Base-by-base conservation (phyloP, 805 yeast genomes). In the Metschnikowia bowlesiae region DNA sequence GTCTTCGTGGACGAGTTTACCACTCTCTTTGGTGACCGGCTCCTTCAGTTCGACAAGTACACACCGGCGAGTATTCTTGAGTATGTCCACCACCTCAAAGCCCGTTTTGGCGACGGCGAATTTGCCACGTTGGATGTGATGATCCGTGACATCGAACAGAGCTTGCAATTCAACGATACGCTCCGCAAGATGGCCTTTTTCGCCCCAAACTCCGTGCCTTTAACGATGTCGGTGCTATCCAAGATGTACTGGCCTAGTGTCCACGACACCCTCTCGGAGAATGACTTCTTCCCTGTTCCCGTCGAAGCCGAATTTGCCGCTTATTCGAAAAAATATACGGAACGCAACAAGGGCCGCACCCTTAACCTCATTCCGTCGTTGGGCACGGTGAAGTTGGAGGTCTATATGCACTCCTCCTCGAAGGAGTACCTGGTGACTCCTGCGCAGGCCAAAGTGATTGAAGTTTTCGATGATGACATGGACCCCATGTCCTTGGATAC, bases 191-290 rank as follows among this genome's bases (percentile, higher is more conserved):
- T 11, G 18, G 30, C 18, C 30, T 16, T 41, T 26, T 26, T 22
- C 6, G 14, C 39, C 5, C 9, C 29, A 4, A 13, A 14, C 6
- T n/a, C 40, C 9, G 46, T 44, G 39, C 39, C 40, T 14, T 35
- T 44, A 7, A 28, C 34, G 11, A 28, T 35, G 13, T 74, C 85
- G 2, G 74, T 89, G 16, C 68, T 92, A 9, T 89, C 97, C 1
- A 81, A 85, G 53, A 65, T 87, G 16, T 92, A 83, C 63, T 92
- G 99, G 99, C 89, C 91, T 0, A 69, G 74, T 4, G 59, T 79
- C n/a, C 59, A 71, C 30, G 65, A 69, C 6, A 54, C 50, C 34
- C 39, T 62, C 6, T 51, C 60, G 14, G 69, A 63, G 2, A 53
- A 46, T n/a, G 74, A 73, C 32, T 60, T 63, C n/a, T 76, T 82